Evolutionary conservation across 768 basidiomycete genomes (phyloP).

Genomic region (Tephrocybe sp.): DNA sequence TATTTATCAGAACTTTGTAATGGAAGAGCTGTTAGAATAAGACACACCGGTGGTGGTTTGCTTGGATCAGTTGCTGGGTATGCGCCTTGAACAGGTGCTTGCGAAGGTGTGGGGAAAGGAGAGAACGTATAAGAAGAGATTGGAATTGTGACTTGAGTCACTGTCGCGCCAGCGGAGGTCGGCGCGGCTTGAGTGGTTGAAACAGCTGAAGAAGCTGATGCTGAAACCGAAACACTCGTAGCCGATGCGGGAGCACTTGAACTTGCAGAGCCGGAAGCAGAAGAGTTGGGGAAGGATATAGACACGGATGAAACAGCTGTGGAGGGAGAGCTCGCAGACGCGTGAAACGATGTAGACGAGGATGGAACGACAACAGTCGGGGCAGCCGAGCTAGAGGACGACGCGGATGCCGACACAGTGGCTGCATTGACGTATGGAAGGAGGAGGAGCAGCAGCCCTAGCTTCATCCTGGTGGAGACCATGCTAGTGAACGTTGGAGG

Average conservation of each 20-base stretch:
- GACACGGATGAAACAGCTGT: background rate
- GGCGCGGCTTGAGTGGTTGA: slow-evolving; percentile 3
- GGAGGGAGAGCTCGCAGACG: background rate
- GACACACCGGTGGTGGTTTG: slow-evolving; percentile 53
- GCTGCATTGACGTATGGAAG: slow-evolving; percentile 12
- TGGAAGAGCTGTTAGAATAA: background rate
- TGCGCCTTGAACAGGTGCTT: slow-evolving; percentile 48
- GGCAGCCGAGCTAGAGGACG: background rate
- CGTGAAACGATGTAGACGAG: slow-evolving; percentile 3
- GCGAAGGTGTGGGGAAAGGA: slow-evolving; percentile 62
- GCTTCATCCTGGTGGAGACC: slow-evolving; percentile 11
- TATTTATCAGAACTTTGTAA: background rate
- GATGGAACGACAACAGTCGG: slow-evolving; percentile 6
- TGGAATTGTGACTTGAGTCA: slow-evolving; percentile 9
- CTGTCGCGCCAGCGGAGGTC: slow-evolving; percentile 6
- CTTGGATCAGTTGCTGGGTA: slow-evolving; percentile 57
- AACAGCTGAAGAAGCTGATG: background rate
- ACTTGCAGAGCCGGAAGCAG: background rate
- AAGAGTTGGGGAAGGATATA: slow-evolving; percentile 3
- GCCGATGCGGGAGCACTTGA: background rate
- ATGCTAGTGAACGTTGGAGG: slow-evolving; percentile 5
- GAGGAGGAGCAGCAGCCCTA: slow-evolving; percentile 16
- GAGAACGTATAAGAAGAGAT: slow-evolving; percentile 33
- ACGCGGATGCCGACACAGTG: slow-evolving; percentile 1
- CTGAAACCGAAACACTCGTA: slow-evolving; percentile 4